Conservation (phyloP, 495 filamentous ascomycete species). For the Apiosordaria backusii region DNA sequence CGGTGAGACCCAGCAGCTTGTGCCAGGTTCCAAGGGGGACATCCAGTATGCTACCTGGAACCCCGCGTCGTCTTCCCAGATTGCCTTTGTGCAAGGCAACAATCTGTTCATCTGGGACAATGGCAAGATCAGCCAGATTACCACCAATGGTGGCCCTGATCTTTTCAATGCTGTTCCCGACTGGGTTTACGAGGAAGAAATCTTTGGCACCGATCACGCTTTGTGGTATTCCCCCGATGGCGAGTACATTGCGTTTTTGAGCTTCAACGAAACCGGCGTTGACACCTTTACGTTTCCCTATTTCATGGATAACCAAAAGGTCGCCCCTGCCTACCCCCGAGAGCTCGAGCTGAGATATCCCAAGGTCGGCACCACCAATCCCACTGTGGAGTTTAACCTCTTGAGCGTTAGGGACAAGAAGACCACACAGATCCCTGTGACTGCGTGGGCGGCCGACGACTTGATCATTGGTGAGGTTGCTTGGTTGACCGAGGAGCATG, state of each 20-base stretch:
- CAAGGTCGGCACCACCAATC: constrained; percentile 56
- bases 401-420: constrained; percentile 39
- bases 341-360: constrained; percentile 54
- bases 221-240: constrained; percentile 60
- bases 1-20: constrained; percentile 42
- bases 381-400: constrained; percentile 50
- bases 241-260: constrained; percentile 52
- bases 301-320: constrained; percentile 48
- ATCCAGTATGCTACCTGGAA: constrained; percentile 56
- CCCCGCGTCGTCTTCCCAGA: constrained; percentile 40
- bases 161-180: constrained; percentile 58
- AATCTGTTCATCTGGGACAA: constrained; percentile 53
- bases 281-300: constrained; percentile 56
- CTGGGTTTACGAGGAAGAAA: constrained; percentile 63
- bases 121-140: constrained; percentile 47
- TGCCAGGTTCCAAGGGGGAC: constrained; percentile 47
- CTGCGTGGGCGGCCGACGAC: constrained; percentile 47
- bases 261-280: constrained; percentile 57
- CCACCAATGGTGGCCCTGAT: constrained; percentile 51
- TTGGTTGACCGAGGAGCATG: constrained; percentile 53
- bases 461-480: constrained; percentile 55
- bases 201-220: constrained; percentile 46
- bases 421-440: constrained; percentile 33
- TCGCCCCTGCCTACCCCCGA: constrained; percentile 49
- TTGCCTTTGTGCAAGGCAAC: constrained; percentile 57